Evolutionary conservation across 2,329 filamentous ascomycete species (phyloP), one percentile per base, ranked within the genome.

Genomic region (Fusarium palustre): DNA sequence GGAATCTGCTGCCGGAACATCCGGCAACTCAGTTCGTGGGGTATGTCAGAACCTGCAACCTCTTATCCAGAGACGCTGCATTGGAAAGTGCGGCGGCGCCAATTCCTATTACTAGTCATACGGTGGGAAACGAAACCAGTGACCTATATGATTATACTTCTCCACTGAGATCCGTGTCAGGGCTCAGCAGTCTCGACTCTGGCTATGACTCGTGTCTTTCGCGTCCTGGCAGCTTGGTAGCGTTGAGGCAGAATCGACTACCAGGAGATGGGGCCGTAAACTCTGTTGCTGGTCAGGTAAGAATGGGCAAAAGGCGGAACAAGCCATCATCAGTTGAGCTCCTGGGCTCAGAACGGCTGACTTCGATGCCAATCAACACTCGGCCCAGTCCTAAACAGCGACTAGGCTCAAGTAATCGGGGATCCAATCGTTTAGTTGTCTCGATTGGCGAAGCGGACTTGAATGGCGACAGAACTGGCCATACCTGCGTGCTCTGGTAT

Each of bases 1-100:
- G 73, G 71, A 57, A 75, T 57, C 47, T 75, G 28, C 39, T 75
- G 24, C 65, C 71, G 39, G 72, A 75, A 24, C 71, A 74, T 47
- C 68, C 65, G 13, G 73, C 72, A n/a, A 70, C 69, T 31, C 72
- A 74, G 47, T 75, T 75, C 66, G 71, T 75, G 42, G 73, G 72
- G 43, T 75, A 75, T 38, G 65, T 75, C 34, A 74, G 66, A 58
- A 72, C 72, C 39, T 56, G 68, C 42, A 75, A 75, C 57, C 59
- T 75, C 15, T 43, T 62, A 50, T 64, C 57, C 20, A 65, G 41
- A 49, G 60, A 71, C 10, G 54, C 53, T 39, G 8, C 46, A 25
- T 50, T 47, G n/a, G 59, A 70, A 6, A 55, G 55, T 13, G 64
- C 53, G 45, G 54, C 64, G 11, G 60, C 65, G 6, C 73, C 72